Conservation (phyloP, 495 filamentous ascomycete genomes). For the Xylaria scruposa region DNA sequence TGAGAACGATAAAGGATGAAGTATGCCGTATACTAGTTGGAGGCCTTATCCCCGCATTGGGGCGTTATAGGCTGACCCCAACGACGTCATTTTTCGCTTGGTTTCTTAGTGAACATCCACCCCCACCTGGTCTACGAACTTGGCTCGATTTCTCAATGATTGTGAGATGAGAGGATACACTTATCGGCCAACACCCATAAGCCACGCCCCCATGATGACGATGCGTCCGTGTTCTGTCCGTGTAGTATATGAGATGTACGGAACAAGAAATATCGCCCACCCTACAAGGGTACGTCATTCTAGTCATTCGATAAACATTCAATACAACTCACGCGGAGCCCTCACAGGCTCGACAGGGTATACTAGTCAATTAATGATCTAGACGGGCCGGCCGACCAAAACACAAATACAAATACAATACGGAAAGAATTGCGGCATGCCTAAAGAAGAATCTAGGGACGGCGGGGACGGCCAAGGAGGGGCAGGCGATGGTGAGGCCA, state of each 20-base stretch:
- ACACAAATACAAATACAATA: neutral
- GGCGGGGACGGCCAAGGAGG: neutral
- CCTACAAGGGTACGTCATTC: conserved; percentile 14
- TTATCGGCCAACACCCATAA: neutral
- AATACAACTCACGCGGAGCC: no score
- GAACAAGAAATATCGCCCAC: neutral
- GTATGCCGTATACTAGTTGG: no score
- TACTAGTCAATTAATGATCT: neutral
- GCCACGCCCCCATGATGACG: conserved; percentile 19
- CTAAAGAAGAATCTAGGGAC: conserved; percentile 23
- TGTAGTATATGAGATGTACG: neutral
- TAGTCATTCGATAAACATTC: neutral
- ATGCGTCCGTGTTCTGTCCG: neutral
- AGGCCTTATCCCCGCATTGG: no score
- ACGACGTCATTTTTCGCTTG: conserved; percentile 20
- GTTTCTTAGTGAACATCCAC: conserved; percentile 6
- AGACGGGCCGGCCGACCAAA: neutral
- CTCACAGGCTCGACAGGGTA: neutral
- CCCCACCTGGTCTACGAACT: neutral
- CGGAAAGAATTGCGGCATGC: neutral
- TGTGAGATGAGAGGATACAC: neutral
- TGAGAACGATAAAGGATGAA: no score
- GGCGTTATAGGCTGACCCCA: neutral
- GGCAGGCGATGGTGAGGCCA: conserved; percentile 19
- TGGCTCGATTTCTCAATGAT: conserved; percentile 8